These are phyloP conservation scores for Turritis glabra DNA, from an alignment of 345 rosid genomes.

Conservation along the genomic window DNA sequence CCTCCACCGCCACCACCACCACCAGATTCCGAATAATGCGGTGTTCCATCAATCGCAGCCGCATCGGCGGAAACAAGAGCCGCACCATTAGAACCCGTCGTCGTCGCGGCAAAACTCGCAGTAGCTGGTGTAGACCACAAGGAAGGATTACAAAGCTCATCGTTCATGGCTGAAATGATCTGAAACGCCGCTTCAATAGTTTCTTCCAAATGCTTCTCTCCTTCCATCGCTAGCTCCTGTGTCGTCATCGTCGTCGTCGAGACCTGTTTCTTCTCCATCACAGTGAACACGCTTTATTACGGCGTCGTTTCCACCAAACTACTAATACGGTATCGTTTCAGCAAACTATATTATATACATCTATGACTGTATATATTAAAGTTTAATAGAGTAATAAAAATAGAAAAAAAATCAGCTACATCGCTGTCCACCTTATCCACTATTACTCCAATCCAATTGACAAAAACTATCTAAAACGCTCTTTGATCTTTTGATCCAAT, in stretches of 20 bases:
- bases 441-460: constrained; percentile 18
- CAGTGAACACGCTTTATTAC: neutral
- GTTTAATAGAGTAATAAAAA: neutral
- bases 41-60: constrained; percentile 46
- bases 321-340: neutral
- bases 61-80: constrained; percentile 46
- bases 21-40: constrained; percentile 51
- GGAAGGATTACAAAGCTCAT: constrained; percentile 88
- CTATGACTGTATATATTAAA: no score
- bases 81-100: constrained; percentile 36
- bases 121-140: constrained; percentile 68
- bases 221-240: constrained; percentile 84
- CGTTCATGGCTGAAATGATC: constrained; percentile 87
- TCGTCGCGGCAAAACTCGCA: constrained; percentile 23
- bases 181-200: constrained; percentile 85
- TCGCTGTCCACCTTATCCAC: constrained; percentile 43
- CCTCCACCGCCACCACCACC: constrained; percentile 46
- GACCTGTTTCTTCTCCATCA: constrained; percentile 34
- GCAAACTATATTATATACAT: neutral
- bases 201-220: constrained; percentile 84
- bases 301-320: neutral
- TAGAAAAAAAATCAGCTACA: constrained; percentile 36
- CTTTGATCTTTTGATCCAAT: constrained; percentile 42
- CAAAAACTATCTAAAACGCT: constrained; percentile 20
- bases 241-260: constrained; percentile 52